A percentile compares a stretch with the other conserved stretches of the same genome.
Conservation (phyloP, 2,329 filamentous ascomycete genomes). For the Sporothrix pseudoabietina region DNA sequence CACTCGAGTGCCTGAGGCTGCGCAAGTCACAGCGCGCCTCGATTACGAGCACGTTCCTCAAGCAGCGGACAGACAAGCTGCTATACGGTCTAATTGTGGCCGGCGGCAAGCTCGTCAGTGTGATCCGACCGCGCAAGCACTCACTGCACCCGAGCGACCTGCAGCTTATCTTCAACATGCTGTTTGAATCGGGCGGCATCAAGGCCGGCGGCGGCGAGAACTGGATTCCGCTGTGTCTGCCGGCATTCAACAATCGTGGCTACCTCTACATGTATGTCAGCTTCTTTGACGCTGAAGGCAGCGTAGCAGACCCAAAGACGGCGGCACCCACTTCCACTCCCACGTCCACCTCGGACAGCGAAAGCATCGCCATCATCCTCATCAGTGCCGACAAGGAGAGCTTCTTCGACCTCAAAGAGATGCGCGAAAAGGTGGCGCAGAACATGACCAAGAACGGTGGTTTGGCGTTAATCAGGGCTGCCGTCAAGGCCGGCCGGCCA, state of each 20-base stretch:
- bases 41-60: conserved; percentile 87
- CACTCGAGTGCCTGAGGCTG: conserved; percentile 89
- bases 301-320: conserved; percentile 28
- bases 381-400: conserved; percentile 92
- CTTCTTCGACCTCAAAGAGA: conserved; percentile 84
- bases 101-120: conserved; percentile 88
- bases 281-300: conserved; percentile 68
- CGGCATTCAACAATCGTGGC: conserved; percentile 94
- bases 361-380: conserved; percentile 86
- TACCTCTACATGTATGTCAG: conserved; percentile 99
- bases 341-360: conserved; percentile 47
- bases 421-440: conserved; percentile 63
- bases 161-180: conserved; percentile 98
- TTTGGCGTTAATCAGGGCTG: conserved; percentile 71
- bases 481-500: conserved; percentile 71
- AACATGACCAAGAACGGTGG: conserved; percentile 76
- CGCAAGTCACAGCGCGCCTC: conserved; percentile 81
- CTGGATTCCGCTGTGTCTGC: conserved; percentile 94
- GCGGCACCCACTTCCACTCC: conserved; percentile 40
- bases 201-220: conserved; percentile 90
- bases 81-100: conserved; percentile 94
- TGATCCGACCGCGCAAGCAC: conserved; percentile 90
- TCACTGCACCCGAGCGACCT: conserved; percentile 94
- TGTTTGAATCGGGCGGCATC: conserved; percentile 91
- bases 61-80: conserved; percentile 72